phyloP scores from a whole-genome alignment of 768 basidiomycete genomes.

The Psilocybe sp. region DNA sequence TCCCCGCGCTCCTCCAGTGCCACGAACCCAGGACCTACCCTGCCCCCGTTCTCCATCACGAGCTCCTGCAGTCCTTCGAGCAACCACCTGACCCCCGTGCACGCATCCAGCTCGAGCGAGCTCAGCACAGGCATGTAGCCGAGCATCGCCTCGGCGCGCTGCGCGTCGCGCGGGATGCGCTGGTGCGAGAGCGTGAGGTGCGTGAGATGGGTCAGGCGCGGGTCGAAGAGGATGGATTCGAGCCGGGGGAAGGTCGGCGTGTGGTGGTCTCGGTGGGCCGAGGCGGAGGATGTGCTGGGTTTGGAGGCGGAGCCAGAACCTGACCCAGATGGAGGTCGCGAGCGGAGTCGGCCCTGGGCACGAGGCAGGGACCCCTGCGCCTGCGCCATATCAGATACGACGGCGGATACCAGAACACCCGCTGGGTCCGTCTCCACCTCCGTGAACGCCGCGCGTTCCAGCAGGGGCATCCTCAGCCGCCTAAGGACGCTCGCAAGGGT shows the following conservation, averaged over 20 bases:
- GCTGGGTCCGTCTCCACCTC: constrained; percentile 28
- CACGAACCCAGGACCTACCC: background rate
- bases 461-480: constrained; percentile 39
- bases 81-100: constrained; percentile 38
- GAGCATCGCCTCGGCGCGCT: constrained; percentile 37
- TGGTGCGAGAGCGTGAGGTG: constrained; percentile 50
- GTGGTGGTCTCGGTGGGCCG: too few species aligned
- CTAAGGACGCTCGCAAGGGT: constrained; percentile 34
- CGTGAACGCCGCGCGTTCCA: constrained; percentile 42
- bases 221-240: constrained; percentile 54
- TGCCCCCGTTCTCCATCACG: constrained; percentile 22
- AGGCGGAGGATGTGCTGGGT: too few species aligned
- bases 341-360: too few species aligned
- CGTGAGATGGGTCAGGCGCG: constrained; percentile 48
- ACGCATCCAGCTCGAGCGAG: constrained; percentile 45
- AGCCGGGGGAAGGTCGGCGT: constrained; percentile 40
- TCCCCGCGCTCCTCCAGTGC: constrained; percentile 5
- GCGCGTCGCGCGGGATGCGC: constrained; percentile 35
- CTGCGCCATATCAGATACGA: too few species aligned
- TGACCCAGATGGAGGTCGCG: too few species aligned
- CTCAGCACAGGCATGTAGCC: constrained; percentile 50
- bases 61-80: constrained; percentile 38
- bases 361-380: too few species aligned
- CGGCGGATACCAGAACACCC: too few species aligned
- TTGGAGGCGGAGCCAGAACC: too few species aligned